Evolutionary conservation across 306 rosid genomes (phyloP).

Genomic region (Trifolium repens): DNA sequence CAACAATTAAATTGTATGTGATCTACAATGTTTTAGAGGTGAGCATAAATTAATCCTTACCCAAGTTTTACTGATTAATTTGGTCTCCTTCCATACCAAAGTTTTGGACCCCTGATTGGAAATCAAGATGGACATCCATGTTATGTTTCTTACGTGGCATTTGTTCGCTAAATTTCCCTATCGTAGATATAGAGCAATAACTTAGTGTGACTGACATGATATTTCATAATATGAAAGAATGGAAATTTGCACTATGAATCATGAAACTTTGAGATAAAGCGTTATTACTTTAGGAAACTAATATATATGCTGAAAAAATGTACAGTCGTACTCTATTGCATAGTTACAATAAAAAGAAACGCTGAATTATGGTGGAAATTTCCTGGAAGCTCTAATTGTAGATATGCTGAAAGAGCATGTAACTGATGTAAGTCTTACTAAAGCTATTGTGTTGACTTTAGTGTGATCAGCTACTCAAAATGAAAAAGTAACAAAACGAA

Average conservation of each 20-base stretch:
- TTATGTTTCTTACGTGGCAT: not conserved
- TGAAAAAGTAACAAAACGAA: slow-evolving; percentile 24
- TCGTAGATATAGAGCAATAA: slow-evolving; percentile 17
- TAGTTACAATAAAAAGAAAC: not conserved
- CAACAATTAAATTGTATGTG: slow-evolving; percentile 88
- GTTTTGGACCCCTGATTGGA: slow-evolving; percentile 13
- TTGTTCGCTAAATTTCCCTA: not conserved
- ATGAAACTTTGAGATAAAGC: not conserved
- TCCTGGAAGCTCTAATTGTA: slow-evolving; percentile 16
- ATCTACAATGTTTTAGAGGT: slow-evolving; percentile 98
- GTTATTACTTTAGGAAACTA: slow-evolving; percentile 12
- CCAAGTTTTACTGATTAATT: slow-evolving; percentile 12
- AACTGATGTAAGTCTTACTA: not conserved
- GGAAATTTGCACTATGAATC: slow-evolving; percentile 18
- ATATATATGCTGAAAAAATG: not conserved
- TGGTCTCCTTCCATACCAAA: slow-evolving; percentile 13
- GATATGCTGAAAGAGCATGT: not conserved
- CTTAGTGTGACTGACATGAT: slow-evolving; percentile 19
- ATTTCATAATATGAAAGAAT: slow-evolving; percentile 8
- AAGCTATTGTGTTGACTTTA: slow-evolving; percentile 2
- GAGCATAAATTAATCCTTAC: slow-evolving; percentile 45
- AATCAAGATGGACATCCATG: too few relatives aligned
- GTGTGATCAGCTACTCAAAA: slow-evolving; percentile 2
- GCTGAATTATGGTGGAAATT: slow-evolving; percentile 6
- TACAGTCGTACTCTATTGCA: not conserved